These are phyloP conservation scores for Porodaedalea pini DNA, from an alignment of 1,284 basidiomycete species.

Conservation along the genomic window DNA sequence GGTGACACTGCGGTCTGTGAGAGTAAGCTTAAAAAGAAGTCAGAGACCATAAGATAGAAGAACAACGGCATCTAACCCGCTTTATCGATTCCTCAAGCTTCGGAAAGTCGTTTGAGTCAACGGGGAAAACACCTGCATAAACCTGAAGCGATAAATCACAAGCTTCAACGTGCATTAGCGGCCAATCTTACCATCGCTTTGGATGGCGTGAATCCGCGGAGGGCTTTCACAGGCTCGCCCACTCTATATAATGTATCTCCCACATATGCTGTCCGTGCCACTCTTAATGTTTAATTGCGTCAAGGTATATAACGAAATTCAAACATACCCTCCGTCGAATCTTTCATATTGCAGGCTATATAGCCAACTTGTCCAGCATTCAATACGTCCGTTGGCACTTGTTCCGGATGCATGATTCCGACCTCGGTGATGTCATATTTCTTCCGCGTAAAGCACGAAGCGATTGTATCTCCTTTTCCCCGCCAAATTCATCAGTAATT, in stretches of 20 bases:
- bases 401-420: constrained; percentile 91
- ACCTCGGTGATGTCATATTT: constrained; percentile 91
- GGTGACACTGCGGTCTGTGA: constrained; percentile 89
- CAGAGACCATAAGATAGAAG: constrained; percentile 13
- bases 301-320: background rate
- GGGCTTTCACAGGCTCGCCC: constrained; percentile 74
- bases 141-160: constrained; percentile 52
- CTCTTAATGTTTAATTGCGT: background rate
- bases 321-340: constrained; percentile 84
- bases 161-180: background rate
- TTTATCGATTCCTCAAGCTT: constrained; percentile 97
- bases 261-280: constrained; percentile 63
- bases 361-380: constrained; percentile 90
- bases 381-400: constrained; percentile 66
- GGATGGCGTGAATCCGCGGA: constrained; percentile 90
- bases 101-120: constrained; percentile 87
- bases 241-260: constrained; percentile 90
- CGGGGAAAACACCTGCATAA: constrained; percentile 93
- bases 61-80: constrained; percentile 49
- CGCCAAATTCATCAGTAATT: constrained; percentile 24
- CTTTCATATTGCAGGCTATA: constrained; percentile 95
- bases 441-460: constrained; percentile 82
- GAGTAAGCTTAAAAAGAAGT: constrained; percentile 54
- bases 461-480: constrained; percentile 83
- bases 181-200: constrained; percentile 81